These are phyloP conservation scores for Babesia divergens DNA, from an alignment of 169 alveolate genomes.

Conservation along the genomic window DNA sequence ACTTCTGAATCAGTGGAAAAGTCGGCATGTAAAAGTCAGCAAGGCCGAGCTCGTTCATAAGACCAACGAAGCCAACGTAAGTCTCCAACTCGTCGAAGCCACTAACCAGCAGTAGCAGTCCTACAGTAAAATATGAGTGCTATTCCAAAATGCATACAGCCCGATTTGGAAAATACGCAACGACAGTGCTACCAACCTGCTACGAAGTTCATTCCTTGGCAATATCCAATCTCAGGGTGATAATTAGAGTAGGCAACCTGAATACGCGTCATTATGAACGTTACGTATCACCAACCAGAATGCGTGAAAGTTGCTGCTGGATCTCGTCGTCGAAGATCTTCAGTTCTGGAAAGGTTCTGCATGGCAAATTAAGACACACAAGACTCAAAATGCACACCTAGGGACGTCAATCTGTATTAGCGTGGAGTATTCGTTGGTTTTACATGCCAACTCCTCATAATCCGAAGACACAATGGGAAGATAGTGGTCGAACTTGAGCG, in stretches of 20 bases:
- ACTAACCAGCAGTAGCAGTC: slow-evolving; percentile 71
- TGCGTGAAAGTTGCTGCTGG: slow-evolving; percentile 61
- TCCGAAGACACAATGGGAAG: not conserved
- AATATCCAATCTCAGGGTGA: slow-evolving; percentile 81
- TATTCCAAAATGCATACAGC: not conserved
- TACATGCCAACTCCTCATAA: slow-evolving; percentile 25
- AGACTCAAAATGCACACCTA: slow-evolving; percentile 4
- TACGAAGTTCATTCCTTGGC: slow-evolving; percentile 88
- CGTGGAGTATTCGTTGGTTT: slow-evolving; percentile 45
- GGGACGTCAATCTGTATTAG: slow-evolving; percentile 65
- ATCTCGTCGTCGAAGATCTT: slow-evolving; percentile 41
- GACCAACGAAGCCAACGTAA: slow-evolving; percentile 71
- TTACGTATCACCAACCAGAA: slow-evolving; percentile 24
- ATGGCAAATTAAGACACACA: not conserved
- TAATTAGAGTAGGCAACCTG: slow-evolving; percentile 57
- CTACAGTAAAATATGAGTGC: not conserved
- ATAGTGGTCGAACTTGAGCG: slow-evolving; percentile 41
- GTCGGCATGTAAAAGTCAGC: slow-evolving; percentile 71
- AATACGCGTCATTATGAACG: not conserved
- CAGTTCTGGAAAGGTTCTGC: slow-evolving; percentile 63
- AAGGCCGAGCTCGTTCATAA: slow-evolving; percentile 66
- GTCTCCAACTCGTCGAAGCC: slow-evolving; percentile 75
- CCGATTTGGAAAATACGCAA: not conserved
- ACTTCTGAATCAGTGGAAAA: slow-evolving; percentile 70
- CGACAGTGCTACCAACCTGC: slow-evolving; percentile 67